Base-by-base conservation (phyloP, 176 grass and related monocot species). In the Triticum turgidum region DNA sequence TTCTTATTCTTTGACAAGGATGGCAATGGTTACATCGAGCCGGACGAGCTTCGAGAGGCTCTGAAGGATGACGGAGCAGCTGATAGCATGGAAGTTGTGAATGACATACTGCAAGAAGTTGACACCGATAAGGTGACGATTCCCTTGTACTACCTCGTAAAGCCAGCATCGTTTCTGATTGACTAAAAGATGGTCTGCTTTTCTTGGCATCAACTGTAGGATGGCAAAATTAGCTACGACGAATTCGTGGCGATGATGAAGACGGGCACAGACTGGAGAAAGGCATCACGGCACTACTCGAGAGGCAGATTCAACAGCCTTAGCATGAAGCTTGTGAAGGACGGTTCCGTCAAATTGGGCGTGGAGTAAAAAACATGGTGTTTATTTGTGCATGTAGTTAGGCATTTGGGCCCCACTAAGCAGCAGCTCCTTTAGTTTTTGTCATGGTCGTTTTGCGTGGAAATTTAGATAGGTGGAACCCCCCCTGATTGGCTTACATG, bases 231-330 rank as follows among this genome's bases (percentile, higher is more conserved):
- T 58, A 99, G 97, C 77, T 99, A 96, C n/a, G 94, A 99, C 9
- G 97, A 99, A 87, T 99, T 99, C 73, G 92, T 97, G 62, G 97
- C 97, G 0, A 99, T 99, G 97, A 99, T 99, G 97, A 99, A 99
- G 80, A 99, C 97, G 1, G 97, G 97, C 54, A 99, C 97, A 20
- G 97, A 99, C 86, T 99, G 97, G 97, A 91, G 97, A 88, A 99
- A 99, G 89, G 97, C 97, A 24, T 99, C 97, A 33, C 84, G 97
- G 6, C 97, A 99, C 76, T 99, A 99, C n/a, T 99, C 97, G 3
- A 94, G 97, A 90, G 97, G 97, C 61, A 97, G 97, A 86, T 99
- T 99, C 61, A 99, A 99, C 78, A 99, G 94, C 90, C 94, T 99
- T 32, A 99, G 97, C 86, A 92, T 99, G 84, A 96, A 87, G 82